phyloP scores from a whole-genome alignment of 2,329 filamentous ascomycete species.

The Scortechinia acanthostroma region DNA sequence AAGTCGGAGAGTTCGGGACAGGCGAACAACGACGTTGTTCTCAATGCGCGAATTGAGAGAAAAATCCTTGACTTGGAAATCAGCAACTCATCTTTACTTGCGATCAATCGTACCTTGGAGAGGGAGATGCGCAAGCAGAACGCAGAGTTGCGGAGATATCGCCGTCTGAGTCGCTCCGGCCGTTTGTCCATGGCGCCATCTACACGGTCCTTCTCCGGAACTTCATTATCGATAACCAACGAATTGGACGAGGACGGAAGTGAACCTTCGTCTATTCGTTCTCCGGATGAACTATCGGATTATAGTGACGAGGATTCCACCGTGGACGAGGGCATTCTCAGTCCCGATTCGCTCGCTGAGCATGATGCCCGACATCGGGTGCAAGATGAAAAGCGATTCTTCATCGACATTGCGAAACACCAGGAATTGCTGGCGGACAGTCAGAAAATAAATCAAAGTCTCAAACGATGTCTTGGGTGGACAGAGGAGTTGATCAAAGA shows the following conservation, averaged over 20 bases:
- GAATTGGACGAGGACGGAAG: conserved; percentile 15
- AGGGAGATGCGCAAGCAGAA: conserved; percentile 66
- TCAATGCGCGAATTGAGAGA: conserved; percentile 61
- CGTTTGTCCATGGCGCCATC: conserved; percentile 37
- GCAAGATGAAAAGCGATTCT: conserved; percentile 56
- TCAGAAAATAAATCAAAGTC: conserved; percentile 65
- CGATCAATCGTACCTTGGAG: conserved; percentile 67
- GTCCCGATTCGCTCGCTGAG: conserved; percentile 13
- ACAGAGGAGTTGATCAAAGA: conserved; percentile 65
- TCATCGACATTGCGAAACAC: conserved; percentile 60
- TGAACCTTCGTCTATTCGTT: conserved; percentile 8
- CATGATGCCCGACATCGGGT: conserved; percentile 33
- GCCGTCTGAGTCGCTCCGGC: conserved; percentile 58
- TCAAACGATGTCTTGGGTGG: conserved; percentile 61
- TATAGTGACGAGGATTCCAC: conserved; percentile 23
- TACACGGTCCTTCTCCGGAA: conserved; percentile 18
- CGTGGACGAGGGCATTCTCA: conserved; percentile 18
- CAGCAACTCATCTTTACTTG: conserved; percentile 65
- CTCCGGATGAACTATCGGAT: background rate
- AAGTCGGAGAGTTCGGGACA: conserved; percentile 26
- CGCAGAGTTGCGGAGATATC: conserved; percentile 59
- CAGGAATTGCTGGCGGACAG: conserved; percentile 61
- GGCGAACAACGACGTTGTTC: conserved; percentile 49
- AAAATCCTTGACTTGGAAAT: conserved; percentile 73
- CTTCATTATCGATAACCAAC: conserved; percentile 22